Evolutionary conservation across 139 green algal species (phyloP).

Genomic region (Pedinophyceae sp.): DNA sequence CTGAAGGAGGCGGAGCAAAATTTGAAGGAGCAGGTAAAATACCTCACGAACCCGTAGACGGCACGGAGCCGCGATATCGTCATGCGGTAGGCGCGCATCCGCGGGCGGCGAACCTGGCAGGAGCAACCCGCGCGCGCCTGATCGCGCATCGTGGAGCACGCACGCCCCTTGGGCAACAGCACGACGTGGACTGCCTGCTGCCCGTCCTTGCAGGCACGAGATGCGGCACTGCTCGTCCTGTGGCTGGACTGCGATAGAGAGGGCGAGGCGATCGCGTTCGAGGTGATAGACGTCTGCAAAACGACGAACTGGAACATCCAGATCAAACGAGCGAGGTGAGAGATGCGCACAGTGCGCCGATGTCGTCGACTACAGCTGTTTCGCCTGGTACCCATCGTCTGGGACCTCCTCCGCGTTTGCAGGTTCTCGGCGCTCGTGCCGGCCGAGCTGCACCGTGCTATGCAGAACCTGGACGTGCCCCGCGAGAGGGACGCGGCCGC

Average conservation of each 20-base stretch:
- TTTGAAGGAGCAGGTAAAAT: no score
- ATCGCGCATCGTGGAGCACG: no score
- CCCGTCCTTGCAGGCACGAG: constrained; percentile 27
- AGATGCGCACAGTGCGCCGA: background rate
- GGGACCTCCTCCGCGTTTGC: constrained; percentile 23
- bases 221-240: constrained; percentile 66
- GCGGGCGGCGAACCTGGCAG: no score
- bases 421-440: background rate
- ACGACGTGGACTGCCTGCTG: background rate
- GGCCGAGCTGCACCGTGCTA: constrained; percentile 29
- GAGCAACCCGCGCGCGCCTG: no score
- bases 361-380: background rate
- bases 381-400: no score
- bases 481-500: constrained; percentile 62
- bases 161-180: no score
- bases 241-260: constrained; percentile 98
- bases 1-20: no score
- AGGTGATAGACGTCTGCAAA: no score
- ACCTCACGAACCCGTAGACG: no score
- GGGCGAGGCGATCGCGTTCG: constrained; percentile 95
- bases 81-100: no score
- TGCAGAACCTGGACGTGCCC: constrained; percentile 38
- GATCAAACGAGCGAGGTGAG: constrained; percentile 2
- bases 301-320: background rate
- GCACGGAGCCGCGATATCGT: no score